Evolutionary conservation across 2,329 filamentous ascomycete genomes (phyloP), one percentile per base, ranked within the genome.

Genomic region (Aureobasidium sp.): DNA sequence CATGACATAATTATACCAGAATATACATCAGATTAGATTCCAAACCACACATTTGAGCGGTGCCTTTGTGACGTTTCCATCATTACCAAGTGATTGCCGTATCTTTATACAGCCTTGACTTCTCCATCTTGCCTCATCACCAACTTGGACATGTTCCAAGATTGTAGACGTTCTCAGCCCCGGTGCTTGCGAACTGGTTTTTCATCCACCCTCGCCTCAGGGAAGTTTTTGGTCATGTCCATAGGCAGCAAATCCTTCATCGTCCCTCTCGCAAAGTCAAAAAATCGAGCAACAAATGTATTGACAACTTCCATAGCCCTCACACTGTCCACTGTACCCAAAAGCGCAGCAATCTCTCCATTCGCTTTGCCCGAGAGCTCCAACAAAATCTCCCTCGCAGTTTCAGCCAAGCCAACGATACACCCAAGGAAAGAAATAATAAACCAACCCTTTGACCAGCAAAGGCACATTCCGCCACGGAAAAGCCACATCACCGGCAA

Each of bases 381-480:
- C 21, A 51, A 11, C 4, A 33, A 21, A 19, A 19, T n/a, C 0
- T 33, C 49, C 49, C 38, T 6, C 21, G 38, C 19, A 51, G 49
- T 29, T n/a, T 53, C 33, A 53, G 13, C 31, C 47, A 29, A 62
- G 38, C 42, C 55, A 60, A 10, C 10, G 23, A 50, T 59, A 60
- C 11, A 25, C n/a, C 55, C 60, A 58, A 10, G 64, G 64, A n/a
- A 63, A 51, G 40, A 57, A 64, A 60, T 64, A 60, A 19, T 45
- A 51, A 13, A 62, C n/a, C 27, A 64, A 21, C 4, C 64, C 64
- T 23, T 57, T 61, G 6, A 64, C 21, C 38, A 64, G 19, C 43
- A 57, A 55, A 17, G 38, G 54, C 27, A 62, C 54, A 25, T 61
- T 60, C 33, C 57, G 23, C 63, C 63, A 64, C 49, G 62, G 61